Percentiles rank a stretch among this genome's conserved stretches.
phyloP scores from a whole-genome alignment of 2,329 filamentous ascomycete genomes.

The Penicillium sp. region DNA sequence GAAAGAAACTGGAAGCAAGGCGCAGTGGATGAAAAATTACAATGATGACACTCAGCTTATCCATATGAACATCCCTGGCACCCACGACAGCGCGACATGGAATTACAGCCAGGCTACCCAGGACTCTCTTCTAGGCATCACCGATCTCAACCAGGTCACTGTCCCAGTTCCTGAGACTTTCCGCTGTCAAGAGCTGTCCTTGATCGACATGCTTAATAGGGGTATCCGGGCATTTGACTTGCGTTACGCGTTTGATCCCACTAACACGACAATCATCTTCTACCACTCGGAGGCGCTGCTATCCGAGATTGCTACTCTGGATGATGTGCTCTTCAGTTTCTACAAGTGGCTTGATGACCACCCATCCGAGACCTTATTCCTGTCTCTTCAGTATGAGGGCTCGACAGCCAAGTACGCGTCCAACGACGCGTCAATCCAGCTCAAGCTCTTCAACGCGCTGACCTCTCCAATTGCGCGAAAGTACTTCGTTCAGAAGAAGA shows the following conservation, averaged over 20 bases:
- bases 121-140: constrained; percentile 40
- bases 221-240: constrained; percentile 55
- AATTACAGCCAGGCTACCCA: constrained; percentile 50
- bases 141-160: constrained; percentile 38
- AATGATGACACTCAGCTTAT: constrained; percentile 45
- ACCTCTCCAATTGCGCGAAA: constrained; percentile 39
- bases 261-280: constrained; percentile 48
- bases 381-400: constrained; percentile 51
- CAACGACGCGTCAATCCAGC: constrained; percentile 41
- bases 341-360: constrained; percentile 52
- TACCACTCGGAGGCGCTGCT: constrained; percentile 50
- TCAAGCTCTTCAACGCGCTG: constrained; percentile 39
- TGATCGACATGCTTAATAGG: constrained; percentile 44
- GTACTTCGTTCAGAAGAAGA: constrained; percentile 43
- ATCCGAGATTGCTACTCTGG: constrained; percentile 45
- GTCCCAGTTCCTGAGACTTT: constrained; percentile 33
- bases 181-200: constrained; percentile 44
- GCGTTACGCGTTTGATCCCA: constrained; percentile 50
- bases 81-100: constrained; percentile 54
- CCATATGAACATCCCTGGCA: constrained; percentile 53
- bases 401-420: constrained; percentile 19
- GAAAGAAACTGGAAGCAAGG: constrained; percentile 21
- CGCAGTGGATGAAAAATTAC: constrained; percentile 50
- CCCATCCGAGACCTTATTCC: constrained; percentile 46
- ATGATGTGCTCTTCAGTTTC: constrained; percentile 49